Evolutionary conservation across 768 basidiomycete genomes (phyloP).

Genomic region (Boletus tomentosulus): DNA sequence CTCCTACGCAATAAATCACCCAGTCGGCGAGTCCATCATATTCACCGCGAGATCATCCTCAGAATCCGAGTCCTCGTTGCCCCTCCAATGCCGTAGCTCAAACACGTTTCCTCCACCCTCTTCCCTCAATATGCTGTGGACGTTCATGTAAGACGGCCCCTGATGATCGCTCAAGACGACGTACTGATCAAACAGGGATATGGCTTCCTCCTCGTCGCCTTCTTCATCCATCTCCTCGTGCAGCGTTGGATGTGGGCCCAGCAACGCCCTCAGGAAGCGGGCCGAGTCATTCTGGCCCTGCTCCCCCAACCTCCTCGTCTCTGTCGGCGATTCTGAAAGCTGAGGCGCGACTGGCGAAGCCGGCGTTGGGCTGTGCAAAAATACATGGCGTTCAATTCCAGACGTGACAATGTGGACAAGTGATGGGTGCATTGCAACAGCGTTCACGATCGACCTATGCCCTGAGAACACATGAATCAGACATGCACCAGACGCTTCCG

Average conservation of each 20-base stretch:
- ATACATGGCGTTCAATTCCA: conserved; percentile 67
- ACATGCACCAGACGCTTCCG: neutral
- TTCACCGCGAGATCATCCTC: conserved; percentile 23
- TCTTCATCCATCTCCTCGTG: conserved; percentile 27
- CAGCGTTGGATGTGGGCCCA: conserved; percentile 24
- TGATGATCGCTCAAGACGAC: conserved; percentile 20
- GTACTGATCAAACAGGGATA: conserved; percentile 72
- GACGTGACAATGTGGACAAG: conserved; percentile 63
- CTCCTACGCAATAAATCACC: neutral
- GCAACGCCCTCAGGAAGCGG: conserved; percentile 36
- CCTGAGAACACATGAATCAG: conserved; percentile 35
- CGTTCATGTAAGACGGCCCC: conserved; percentile 4
- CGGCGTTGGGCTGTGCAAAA: conserved; percentile 64
- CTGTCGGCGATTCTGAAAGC: conserved; percentile 43
- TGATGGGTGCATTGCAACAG: conserved; percentile 66
- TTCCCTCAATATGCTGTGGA: conserved; percentile 50
- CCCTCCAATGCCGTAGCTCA: conserved; percentile 38
- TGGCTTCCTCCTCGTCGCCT: conserved; percentile 45
- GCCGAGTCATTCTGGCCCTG: conserved; percentile 32
- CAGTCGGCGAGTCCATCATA: conserved; percentile 20
- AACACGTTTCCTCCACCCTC: conserved; percentile 61
- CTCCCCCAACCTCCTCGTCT: conserved; percentile 44
- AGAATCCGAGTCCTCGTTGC: conserved; percentile 22
- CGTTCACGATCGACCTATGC: conserved; percentile 76
- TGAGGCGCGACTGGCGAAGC: conserved; percentile 47